Evolutionary conservation across 2,329 filamentous ascomycete species (phyloP), one percentile per base, ranked within the genome.

Genomic region (Moelleriella libera): DNA sequence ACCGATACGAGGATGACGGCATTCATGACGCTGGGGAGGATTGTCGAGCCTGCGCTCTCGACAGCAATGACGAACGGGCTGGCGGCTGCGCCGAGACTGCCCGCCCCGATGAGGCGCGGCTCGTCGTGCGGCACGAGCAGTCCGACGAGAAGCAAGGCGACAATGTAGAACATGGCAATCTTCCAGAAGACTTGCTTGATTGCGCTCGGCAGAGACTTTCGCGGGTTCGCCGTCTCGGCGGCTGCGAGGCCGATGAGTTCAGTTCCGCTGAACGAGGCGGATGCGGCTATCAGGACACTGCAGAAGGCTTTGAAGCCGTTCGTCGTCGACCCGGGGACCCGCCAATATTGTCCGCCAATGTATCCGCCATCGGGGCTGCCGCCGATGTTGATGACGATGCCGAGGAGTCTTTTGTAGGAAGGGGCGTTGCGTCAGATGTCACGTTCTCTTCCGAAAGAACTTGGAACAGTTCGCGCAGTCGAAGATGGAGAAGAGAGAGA

Each of bases 181-280:
- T 89, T 83, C 88, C 89, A 96, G 64, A 95, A 95, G 28, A 95
- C 88, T 62, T 94, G 88, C 67, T 94, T 94, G 57, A 94, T 80
- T 10, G 89, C 89, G 0, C 81, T 88, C 0, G 89, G 89, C 0
- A 96, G 72, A 1, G 83, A 85, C 60, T 92, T 86, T 49, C 83
- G 75, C 3, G 85, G 85, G 58, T 88, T 87, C n/a, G 75, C 78
- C 1, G 84, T 85, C 61, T 89, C 85, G 32, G 84, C 85, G 2
- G 85, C 84, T 4, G 84, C 83, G 11, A 89, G 75, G 47, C 84
- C 85, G 45, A 88, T 82, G 9, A 87, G 71, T 60, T 88, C 84
- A 1, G 83, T 88, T 9, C 84, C 84, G 2, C 82, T 78, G 56
- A 88, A 88, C 50, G 84, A 72, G 57, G 88, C 88, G 7, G 84